Base-by-base conservation (phyloP, 805 yeast species). In the Wickerhamiella parazyma region DNA sequence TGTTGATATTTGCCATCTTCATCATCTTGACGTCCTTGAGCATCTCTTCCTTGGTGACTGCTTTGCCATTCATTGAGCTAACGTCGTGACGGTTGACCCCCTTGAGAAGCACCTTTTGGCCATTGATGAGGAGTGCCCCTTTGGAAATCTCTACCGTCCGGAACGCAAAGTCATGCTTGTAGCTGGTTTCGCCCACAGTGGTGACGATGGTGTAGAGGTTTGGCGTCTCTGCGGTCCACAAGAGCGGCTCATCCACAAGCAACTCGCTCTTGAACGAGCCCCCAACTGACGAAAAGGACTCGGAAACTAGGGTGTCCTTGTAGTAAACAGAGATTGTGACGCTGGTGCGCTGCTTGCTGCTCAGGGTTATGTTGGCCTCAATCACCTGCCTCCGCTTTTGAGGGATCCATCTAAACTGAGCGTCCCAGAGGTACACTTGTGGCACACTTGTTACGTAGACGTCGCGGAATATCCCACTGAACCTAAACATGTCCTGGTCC, bases 401-500 rank as follows among this genome's bases (percentile, higher is more conserved):
- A 45, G 53, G 58, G 2, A 55, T 51, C 16, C 62, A 46, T 10
- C 61, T 36, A 34, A 55, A 53, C 25, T 25, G 18, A 3, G 22
- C 33, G 16, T 40, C 38, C 43, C 43, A 40, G 7, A 40, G 20
- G 25, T 33, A 26, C 11, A 24, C 10, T 2, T 22, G 14, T 8
- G 43, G 43, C 4, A 33, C 21, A 17, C 19, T 14, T 11, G 21
- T 31, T 2, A 40, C 28, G 14, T 33, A 40, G 4, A 63, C 67
- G 49, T 63, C 67, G 36, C 67, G 52, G 49, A 58, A 63, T 7
- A 63, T 63, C 12, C 67, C 67, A 33, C 65, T 60, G 29, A 63
- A 45, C 65, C 66, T 61, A 65, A 66, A 63, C 51, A 60, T 65
- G 47, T 63, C 67, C 48, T 63, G 67, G 46, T 63, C 67, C 45